Conservation (phyloP, 148 eudicot species). For the Heliamphora exappendiculata region DNA sequence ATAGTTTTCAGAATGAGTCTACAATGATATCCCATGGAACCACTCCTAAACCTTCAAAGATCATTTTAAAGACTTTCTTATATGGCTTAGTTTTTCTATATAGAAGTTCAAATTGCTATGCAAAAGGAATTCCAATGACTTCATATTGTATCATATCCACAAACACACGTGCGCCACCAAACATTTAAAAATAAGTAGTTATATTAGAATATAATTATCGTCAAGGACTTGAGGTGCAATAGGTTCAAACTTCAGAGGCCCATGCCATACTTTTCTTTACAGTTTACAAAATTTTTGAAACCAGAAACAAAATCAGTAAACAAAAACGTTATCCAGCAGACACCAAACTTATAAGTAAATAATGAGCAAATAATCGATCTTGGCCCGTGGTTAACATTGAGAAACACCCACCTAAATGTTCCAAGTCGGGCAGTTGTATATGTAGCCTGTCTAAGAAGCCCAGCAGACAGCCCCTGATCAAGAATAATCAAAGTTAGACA, state of each 20-base stretch:
- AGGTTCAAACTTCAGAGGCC: neutral
- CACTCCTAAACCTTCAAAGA: neutral
- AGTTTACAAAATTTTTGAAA: too few relatives aligned
- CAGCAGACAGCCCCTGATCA: slow-evolving; percentile 79
- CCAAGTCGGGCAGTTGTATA: slow-evolving; percentile 96
- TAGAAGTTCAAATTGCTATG: neutral
- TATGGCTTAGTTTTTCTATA: neutral
- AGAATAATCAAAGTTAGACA: slow-evolving; percentile 2
- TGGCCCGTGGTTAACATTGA: neutral
- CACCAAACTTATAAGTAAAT: neutral
- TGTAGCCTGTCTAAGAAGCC: slow-evolving; percentile 93
- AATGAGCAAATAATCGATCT: neutral
- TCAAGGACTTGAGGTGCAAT: neutral
- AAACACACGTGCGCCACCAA: too few relatives aligned
- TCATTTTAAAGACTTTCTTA: neutral
- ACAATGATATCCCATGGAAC: neutral
- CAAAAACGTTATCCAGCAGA: too few relatives aligned
- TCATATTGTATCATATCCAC: too few relatives aligned
- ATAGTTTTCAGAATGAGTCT: neutral
- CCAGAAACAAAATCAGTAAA: too few relatives aligned
- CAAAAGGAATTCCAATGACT: neutral
- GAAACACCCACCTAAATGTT: slow-evolving; percentile 57
- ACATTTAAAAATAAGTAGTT: neutral
- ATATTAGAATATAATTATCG: neutral
- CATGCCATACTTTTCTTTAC: neutral